Conservation (phyloP, 352 stramenopile species). For the Phytopythium helicoides region DNA sequence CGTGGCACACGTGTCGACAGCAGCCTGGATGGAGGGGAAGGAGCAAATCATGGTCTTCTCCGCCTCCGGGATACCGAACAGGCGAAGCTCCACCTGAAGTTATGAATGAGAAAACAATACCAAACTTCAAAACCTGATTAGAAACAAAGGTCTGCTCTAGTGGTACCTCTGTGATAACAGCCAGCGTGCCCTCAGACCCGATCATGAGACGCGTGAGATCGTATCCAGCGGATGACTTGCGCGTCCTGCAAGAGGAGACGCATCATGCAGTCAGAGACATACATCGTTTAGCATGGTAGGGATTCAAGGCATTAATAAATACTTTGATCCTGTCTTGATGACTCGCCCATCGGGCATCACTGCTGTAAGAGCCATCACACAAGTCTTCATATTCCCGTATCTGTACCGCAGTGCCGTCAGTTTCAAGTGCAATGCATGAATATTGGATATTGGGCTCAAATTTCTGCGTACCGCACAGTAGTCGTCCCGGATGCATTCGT, state of each 20-base stretch:
- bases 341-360: slow-evolving; percentile 89
- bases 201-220: slow-evolving; percentile 93
- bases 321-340: slow-evolving; percentile 85
- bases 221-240: slow-evolving; percentile 96
- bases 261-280: not conserved
- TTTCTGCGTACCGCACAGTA: slow-evolving; percentile 32
- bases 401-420: slow-evolving; percentile 11
- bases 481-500: slow-evolving; percentile 87
- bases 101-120: not conserved
- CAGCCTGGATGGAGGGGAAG: slow-evolving; percentile 87
- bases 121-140: not conserved
- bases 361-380: slow-evolving; percentile 90
- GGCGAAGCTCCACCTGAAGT: slow-evolving; percentile 76
- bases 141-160: not conserved
- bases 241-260: slow-evolving; percentile 38
- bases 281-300: not conserved
- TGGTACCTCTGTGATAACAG: slow-evolving; percentile 90
- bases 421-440: no score
- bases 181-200: slow-evolving; percentile 94
- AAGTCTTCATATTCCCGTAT: slow-evolving; percentile 96
- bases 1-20: slow-evolving; percentile 66
- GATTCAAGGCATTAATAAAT: slow-evolving; percentile 1
- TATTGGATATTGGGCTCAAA: no score
- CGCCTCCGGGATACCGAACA: slow-evolving; percentile 88
- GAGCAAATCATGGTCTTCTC: slow-evolving; percentile 89